phyloP scores from a whole-genome alignment of 2,329 filamentous ascomycete species.

The Neobulgaria alba region DNA sequence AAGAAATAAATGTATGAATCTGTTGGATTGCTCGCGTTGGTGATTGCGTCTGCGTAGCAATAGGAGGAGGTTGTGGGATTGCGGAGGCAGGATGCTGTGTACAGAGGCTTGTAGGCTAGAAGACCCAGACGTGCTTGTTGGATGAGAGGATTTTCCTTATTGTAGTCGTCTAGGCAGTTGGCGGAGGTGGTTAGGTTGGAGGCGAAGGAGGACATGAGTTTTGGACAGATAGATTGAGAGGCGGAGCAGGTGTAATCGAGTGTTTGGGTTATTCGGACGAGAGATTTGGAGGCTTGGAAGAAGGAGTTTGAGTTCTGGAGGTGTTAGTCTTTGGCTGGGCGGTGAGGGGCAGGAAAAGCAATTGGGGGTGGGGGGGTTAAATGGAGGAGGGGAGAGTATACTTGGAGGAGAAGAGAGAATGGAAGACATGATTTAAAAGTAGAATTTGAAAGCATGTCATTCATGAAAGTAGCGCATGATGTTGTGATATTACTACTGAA shows the following conservation, averaged over 20 bases:
- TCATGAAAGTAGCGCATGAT: constrained; percentile 25
- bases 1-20: constrained; percentile 81
- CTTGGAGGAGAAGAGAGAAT: constrained; percentile 74
- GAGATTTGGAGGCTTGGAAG: constrained; percentile 67
- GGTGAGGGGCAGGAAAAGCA: not conserved
- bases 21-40: constrained; percentile 59
- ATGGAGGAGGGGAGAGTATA: constrained; percentile 35
- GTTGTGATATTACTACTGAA: constrained; percentile 52
- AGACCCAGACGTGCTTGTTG: constrained; percentile 68
- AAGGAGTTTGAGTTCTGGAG: constrained; percentile 70
- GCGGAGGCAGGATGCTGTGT: constrained; percentile 71
- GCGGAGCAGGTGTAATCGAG: constrained; percentile 72
- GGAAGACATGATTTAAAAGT: constrained; percentile 57
- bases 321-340: constrained; percentile 6
- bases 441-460: constrained; percentile 20
- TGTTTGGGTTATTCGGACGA: constrained; percentile 63
- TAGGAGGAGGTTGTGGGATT: constrained; percentile 59
- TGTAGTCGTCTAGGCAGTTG: constrained; percentile 67
- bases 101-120: constrained; percentile 67
- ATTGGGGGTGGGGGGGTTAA: not conserved
- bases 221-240: constrained; percentile 55
- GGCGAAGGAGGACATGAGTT: constrained; percentile 57
- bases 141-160: constrained; percentile 59
- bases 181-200: constrained; percentile 49
- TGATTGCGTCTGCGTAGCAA: constrained; percentile 76